These are phyloP conservation scores for Chaetomium globosum DNA, from an alignment of 2,329 filamentous ascomycete genomes.

Conservation along the genomic window DNA sequence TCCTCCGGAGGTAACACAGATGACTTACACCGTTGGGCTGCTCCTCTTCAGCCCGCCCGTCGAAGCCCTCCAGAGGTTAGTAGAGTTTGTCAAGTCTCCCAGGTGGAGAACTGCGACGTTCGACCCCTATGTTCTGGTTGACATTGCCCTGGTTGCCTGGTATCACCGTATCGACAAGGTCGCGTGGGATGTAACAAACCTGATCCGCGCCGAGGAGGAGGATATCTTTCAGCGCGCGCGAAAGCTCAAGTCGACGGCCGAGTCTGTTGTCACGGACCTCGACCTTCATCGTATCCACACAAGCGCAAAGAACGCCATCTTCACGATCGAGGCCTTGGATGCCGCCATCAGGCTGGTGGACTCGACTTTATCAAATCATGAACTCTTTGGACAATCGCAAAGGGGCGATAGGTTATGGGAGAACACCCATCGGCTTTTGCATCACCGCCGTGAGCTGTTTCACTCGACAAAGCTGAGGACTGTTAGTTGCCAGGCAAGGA, in stretches of 20 bases:
- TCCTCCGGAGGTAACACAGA: not conserved
- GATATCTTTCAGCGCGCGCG: constrained; percentile 14
- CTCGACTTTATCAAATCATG: constrained; percentile 9
- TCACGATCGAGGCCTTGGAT: constrained; percentile 21
- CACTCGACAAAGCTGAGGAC: constrained; percentile 20
- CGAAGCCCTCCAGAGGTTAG: not conserved
- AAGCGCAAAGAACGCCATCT: constrained; percentile 25
- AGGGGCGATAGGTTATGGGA: not conserved
- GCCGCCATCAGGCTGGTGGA: constrained; percentile 17
- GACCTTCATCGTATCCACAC: constrained; percentile 24
- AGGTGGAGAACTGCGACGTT: constrained; percentile 11
- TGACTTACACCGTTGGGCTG: not conserved
- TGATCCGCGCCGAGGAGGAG: constrained; percentile 16
- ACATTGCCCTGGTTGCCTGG: constrained; percentile 21
- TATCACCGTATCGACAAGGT: constrained; percentile 18
- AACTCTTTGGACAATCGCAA: not conserved
- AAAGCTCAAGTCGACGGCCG: not conserved
- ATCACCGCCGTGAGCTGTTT: constrained; percentile 17
- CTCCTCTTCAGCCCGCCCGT: constrained; percentile 1
- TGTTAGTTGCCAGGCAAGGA: constrained; percentile 17
- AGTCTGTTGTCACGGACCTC: constrained; percentile 8
- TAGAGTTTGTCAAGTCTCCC: constrained; percentile 7
- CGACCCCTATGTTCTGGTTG: constrained; percentile 22
- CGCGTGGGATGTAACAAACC: constrained; percentile 18
- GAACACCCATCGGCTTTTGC: constrained; percentile 18